These are phyloP conservation scores for Nakaseomyces bracarensis DNA, from an alignment of 1,139 yeast genomes.

Conservation along the genomic window DNA sequence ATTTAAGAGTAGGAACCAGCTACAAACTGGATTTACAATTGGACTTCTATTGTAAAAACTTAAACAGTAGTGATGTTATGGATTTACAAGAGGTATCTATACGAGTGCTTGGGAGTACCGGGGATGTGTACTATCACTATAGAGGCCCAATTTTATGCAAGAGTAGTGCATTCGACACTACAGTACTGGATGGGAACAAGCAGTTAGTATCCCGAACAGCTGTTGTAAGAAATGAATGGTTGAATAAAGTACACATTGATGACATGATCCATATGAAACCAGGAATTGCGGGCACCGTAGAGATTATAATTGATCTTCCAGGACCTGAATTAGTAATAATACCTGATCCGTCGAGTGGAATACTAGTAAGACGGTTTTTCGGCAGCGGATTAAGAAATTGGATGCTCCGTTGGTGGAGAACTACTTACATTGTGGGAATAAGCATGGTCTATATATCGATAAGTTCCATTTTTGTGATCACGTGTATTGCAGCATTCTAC, in stretches of 20 bases:
- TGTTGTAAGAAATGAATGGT: constrained; percentile 19
- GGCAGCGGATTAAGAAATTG: constrained; percentile 26
- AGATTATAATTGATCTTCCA: neutral
- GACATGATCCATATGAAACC: constrained; percentile 9
- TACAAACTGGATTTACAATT: constrained; percentile 23
- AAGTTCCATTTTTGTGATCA: constrained; percentile 11
- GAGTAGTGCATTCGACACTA: neutral
- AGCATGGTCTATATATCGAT: constrained; percentile 14
- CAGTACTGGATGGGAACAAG: constrained; percentile 7
- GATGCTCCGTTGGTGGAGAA: constrained; percentile 23
- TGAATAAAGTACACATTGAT: constrained; percentile 16
- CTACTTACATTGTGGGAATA: constrained; percentile 25
- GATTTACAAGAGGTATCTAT: neutral
- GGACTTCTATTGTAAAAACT: constrained; percentile 18
- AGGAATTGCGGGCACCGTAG: neutral
- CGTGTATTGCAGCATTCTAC: constrained; percentile 12
- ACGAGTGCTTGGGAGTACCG: neutral
- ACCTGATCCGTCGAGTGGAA: neutral
- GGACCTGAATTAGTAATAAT: neutral
- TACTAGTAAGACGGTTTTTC: constrained; percentile 10
- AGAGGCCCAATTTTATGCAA: neutral
- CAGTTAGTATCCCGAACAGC: constrained; percentile 13
- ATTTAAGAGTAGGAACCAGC: constrained; percentile 19
- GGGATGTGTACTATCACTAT: neutral
- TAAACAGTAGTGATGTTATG: neutral